Evolutionary conservation across 495 filamentous ascomycete species (phyloP).

Genomic region (Penicillium maclennaniae): DNA sequence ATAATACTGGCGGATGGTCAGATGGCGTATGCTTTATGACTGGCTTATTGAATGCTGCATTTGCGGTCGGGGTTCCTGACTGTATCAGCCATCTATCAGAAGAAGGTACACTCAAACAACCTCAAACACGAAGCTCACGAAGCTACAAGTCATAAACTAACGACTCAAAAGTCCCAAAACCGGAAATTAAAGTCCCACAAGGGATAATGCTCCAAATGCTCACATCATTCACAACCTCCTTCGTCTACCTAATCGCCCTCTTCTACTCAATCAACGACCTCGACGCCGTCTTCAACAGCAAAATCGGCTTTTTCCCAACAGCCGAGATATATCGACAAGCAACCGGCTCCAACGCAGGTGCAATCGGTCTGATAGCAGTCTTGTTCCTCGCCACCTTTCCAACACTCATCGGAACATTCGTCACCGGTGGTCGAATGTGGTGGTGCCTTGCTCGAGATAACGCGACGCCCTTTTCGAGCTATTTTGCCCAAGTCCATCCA

Average conservation of each 20-base stretch:
- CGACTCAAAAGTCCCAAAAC: constrained; percentile 17
- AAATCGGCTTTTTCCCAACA: constrained; percentile 60
- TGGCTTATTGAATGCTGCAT: constrained; percentile 74
- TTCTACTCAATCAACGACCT: constrained; percentile 70
- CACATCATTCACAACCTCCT: constrained; percentile 53
- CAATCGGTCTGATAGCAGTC: constrained; percentile 56
- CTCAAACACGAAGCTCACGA: background rate
- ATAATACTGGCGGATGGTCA: constrained; percentile 59
- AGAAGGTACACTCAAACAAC: constrained; percentile 39
- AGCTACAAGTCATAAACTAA: background rate
- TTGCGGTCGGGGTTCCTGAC: constrained; percentile 71
- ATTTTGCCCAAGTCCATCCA: constrained; percentile 34
- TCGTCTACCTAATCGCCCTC: constrained; percentile 24
- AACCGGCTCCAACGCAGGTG: constrained; percentile 53
- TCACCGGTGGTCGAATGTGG: constrained; percentile 68
- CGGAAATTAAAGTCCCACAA: constrained; percentile 25
- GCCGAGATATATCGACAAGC: constrained; percentile 72
- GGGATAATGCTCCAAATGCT: constrained; percentile 56
- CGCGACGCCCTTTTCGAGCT: constrained; percentile 34
- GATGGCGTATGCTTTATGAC: constrained; percentile 67
- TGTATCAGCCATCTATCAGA: constrained; percentile 70
- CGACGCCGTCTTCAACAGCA: constrained; percentile 47
- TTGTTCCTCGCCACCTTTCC: constrained; percentile 55
- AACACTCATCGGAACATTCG: constrained; percentile 56
- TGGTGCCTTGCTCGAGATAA: constrained; percentile 77